Base-by-base conservation (phyloP, 306 rosid genomes). In the Crataegus laevigata region DNA sequence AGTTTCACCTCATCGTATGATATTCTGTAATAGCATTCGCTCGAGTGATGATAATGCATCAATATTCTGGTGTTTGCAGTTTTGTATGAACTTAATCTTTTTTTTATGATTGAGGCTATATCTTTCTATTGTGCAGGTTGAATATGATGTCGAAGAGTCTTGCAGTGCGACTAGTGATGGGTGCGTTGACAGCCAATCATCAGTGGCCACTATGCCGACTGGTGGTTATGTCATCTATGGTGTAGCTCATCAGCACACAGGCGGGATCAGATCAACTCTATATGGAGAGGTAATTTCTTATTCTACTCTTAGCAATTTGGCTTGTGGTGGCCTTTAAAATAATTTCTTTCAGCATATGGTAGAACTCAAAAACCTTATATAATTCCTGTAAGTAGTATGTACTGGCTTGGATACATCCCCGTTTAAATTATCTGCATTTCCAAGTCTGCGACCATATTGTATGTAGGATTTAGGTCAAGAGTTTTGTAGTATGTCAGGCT, bases 211-310 rank as follows among this genome's bases (percentile, higher is more conserved):
- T 3, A 29, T 89, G 65, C 81, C 84, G 67, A 67, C 26, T 6
- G 89, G 86, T 65, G 96, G 96, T 19, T 90, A 81, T 78, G 59
- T 93, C 14, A 36, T 93, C 75, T 91, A 93, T 63, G 96, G 87
- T 78, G 89, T 77, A 66, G 96, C 93, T 71, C 98, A 93, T 80
- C 98, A 91, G 55, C 98, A 93, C 82, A 69, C 87, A 3, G 96
- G 96, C 17, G 98, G 89, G 50, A 47, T 26, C 7, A 96, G 93
- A 45, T 69, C 93, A 52, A 79, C 88, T 58, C 78, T 93, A 13
- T 91, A 89, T 70, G 82, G 96, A 86, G 82, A 89, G 91, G 98
- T 89, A 58, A 76, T 60, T 34, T 51, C 9, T 67, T 28, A 50
- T 58, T 47, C 18, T 19, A 52, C 40, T 29, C 19, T 8, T 6